A percentile compares a stretch with the other conserved stretches of the same genome.
Conservation (phyloP, 2,329 filamentous ascomycete genomes). For the Phoma sp. region DNA sequence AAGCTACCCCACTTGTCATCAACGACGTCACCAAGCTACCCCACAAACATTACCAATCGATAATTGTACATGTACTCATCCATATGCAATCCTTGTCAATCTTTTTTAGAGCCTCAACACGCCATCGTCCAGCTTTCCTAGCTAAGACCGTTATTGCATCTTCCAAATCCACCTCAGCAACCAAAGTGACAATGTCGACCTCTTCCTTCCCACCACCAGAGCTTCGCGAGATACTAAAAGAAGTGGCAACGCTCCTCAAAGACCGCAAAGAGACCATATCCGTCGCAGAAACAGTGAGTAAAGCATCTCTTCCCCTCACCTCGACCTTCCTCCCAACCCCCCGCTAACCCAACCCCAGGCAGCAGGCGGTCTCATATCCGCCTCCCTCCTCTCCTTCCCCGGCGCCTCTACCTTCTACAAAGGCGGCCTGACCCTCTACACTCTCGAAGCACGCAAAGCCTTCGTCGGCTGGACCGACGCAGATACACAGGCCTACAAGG, state of each 20-base stretch:
- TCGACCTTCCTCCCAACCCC: neutral
- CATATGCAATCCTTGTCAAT: neutral
- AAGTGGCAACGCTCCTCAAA: constrained; percentile 62
- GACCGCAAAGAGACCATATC: constrained; percentile 63
- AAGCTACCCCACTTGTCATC: constrained; percentile 31
- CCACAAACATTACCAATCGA: constrained; percentile 12
- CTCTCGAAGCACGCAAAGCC: constrained; percentile 62
- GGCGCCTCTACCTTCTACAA: constrained; percentile 66
- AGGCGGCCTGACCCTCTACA: constrained; percentile 69
- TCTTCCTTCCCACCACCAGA: constrained; percentile 50
- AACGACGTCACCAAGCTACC: constrained; percentile 23
- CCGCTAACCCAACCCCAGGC: constrained; percentile 51
- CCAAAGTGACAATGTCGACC: constrained; percentile 29
- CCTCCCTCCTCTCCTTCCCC: constrained; percentile 63
- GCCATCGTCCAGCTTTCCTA: neutral
- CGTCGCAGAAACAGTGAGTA: constrained; percentile 64
- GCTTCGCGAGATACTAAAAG: constrained; percentile 53
- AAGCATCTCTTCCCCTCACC: neutral
- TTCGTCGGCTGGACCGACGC: constrained; percentile 67
- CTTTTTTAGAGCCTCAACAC: neutral
- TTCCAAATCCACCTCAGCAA: neutral
- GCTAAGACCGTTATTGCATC: neutral
- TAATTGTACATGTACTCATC: neutral
- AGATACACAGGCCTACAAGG: constrained; percentile 60
- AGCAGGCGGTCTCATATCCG: constrained; percentile 67